phyloP scores from a whole-genome alignment of 2,329 filamentous ascomycete species.

The Stemphylium vesicarium region DNA sequence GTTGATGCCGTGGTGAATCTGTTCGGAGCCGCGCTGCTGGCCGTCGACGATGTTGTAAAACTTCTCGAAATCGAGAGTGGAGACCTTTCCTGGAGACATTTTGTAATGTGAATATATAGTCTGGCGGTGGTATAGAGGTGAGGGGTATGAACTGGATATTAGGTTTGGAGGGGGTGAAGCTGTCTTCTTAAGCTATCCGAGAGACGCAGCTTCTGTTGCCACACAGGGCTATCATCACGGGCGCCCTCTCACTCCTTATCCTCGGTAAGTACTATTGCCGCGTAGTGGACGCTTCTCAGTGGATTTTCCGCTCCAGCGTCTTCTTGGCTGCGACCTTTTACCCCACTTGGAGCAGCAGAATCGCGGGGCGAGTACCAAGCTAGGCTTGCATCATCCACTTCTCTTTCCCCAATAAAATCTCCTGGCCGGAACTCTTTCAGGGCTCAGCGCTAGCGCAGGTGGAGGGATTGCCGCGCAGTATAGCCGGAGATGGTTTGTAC shows the following conservation, averaged over 20 bases:
- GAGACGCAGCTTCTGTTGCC: not conserved
- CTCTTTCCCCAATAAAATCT: not conserved
- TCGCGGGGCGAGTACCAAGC: constrained; percentile 16
- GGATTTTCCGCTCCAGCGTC: not conserved
- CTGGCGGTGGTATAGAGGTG: not conserved
- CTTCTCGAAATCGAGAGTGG: constrained; percentile 49
- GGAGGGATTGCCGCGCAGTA: too few species aligned
- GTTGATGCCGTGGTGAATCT: constrained; percentile 57
- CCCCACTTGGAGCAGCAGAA: constrained; percentile 21
- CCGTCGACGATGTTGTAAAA: constrained; percentile 63
- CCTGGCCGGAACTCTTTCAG: too few species aligned
- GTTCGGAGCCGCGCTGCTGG: constrained; percentile 52
- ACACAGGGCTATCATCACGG: not conserved
- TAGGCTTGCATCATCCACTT: not conserved
- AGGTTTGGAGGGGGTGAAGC: not conserved
- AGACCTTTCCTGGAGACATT: constrained; percentile 56
- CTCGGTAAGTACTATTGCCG: not conserved
- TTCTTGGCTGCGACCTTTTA: constrained; percentile 18
- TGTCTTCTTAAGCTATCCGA: constrained; percentile 7
- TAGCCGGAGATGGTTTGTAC: too few species aligned
- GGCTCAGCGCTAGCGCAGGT: too few species aligned
- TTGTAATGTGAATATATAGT: constrained; percentile 17
- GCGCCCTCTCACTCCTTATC: not conserved
- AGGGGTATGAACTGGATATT: not conserved
- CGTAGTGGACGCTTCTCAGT: not conserved